Conservation (phyloP, 2,329 filamentous ascomycete genomes). For the Pyrenophora graminea region DNA sequence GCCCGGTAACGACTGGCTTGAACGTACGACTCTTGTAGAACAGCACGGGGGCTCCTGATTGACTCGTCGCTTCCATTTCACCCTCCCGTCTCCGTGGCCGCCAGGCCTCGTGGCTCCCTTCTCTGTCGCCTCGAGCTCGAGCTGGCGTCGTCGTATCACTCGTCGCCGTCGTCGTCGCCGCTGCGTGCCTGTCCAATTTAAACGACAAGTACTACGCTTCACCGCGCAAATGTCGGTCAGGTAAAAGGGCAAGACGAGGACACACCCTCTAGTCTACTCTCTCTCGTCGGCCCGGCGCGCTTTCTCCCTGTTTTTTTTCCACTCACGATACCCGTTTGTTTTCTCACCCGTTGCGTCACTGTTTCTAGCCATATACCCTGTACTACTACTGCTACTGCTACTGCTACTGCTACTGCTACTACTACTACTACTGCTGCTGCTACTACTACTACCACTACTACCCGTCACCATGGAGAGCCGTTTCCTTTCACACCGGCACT, state of each 20-base stretch:
- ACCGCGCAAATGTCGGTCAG: conserved; percentile 35
- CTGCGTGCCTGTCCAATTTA: conserved; percentile 25
- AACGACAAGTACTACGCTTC: conserved; percentile 29
- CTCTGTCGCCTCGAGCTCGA: neutral
- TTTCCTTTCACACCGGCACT: conserved; percentile 24
- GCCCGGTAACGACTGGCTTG: conserved; percentile 25
- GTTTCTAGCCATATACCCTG: conserved; percentile 38
- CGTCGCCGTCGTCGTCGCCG: conserved; percentile 36
- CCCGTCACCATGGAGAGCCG: conserved; percentile 37
- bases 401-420: conserved; percentile 4
- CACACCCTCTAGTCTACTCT: conserved; percentile 13
- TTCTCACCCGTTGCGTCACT: conserved; percentile 13
- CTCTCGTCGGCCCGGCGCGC: conserved; percentile 10
- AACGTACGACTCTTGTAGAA: conserved; percentile 46
- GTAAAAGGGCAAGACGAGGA: conserved; percentile 25
- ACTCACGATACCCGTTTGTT: conserved; percentile 15
- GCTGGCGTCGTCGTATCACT: conserved; percentile 23
- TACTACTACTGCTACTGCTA: conserved; percentile 20
- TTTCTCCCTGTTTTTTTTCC: neutral
- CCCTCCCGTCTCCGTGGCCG: conserved; percentile 10
- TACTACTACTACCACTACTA: conserved; percentile 4
- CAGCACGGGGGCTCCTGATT: conserved; percentile 35
- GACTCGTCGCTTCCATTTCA: conserved; percentile 21
- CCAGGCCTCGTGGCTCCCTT: conserved; percentile 21
- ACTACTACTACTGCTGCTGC: conserved; percentile 14